Conservation (phyloP, 805 yeast genomes). For the Clavispora phyllophila region DNA sequence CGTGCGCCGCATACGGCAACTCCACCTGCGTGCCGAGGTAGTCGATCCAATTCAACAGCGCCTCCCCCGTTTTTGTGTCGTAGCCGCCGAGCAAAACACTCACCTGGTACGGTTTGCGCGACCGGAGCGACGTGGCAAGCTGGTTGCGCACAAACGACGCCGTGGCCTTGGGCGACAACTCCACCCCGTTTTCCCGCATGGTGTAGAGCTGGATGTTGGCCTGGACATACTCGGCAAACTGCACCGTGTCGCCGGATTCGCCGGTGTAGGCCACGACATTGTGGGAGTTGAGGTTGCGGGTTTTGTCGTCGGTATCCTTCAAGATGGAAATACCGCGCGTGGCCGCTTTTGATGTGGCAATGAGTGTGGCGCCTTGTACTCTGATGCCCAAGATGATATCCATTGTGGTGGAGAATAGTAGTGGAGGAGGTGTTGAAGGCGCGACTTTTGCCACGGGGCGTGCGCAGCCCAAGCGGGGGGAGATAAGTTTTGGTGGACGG, state of each 20-base stretch:
- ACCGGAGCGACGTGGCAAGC: conserved; percentile 81
- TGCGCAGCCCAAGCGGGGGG: neutral
- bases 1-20: conserved; percentile 96
- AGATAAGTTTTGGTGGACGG: too few relatives aligned
- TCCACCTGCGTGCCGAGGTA: conserved; percentile 88
- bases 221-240: conserved; percentile 90
- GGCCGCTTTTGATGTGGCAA: conserved; percentile 93
- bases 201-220: conserved; percentile 87
- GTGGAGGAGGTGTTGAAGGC: conserved; percentile 2
- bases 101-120: conserved; percentile 90
- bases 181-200: conserved; percentile 74
- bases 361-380: conserved; percentile 71
- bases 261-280: conserved; percentile 87
- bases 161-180: conserved; percentile 78
- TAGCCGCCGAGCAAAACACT: conserved; percentile 85
- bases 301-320: conserved; percentile 76
- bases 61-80: conserved; percentile 52
- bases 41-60: conserved; percentile 83
- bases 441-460: conserved; percentile 10
- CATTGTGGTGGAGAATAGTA: conserved; percentile 41
- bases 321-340: conserved; percentile 85
- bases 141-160: conserved; percentile 85
- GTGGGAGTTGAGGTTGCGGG: conserved; percentile 67
- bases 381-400: conserved; percentile 87
- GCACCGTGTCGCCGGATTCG: conserved; percentile 93